Base-by-base conservation (phyloP, 345 rosid species). In the Citrus unshiu region DNA sequence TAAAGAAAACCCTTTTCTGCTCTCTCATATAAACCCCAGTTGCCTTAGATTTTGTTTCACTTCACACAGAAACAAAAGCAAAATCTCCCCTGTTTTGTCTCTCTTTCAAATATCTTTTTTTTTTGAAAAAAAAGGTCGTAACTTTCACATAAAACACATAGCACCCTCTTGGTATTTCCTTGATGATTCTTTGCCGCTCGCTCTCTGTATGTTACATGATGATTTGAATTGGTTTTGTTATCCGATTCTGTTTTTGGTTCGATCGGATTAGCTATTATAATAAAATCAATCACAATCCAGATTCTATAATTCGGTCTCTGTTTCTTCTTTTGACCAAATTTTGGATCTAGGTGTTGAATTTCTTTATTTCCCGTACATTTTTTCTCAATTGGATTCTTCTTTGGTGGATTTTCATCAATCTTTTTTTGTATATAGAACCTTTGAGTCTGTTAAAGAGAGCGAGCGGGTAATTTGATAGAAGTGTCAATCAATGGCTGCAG, bases 181-280 rank as follows among this genome's bases (percentile, higher is more conserved):
- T 32, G 7, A 19, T 32, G 29, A 7, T 19, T 58, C 64, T 43
- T 61, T 29, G 58, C 82, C 80, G 80, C 88, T 79, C 83, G 79
- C 84, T 85, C 87, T 74, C 86, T 80, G 9, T 76, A 13, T 62
- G 24, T 34, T 32, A 0, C 8, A 51, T 84, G 80, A 54, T 35
- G 73, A 76, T 73, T 84, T 81, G 34, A 65, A 27, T 37, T 49
- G 43, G 58, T 54, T 79, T 25, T 76, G 66, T 90, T 12, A 88
- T 88, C 91, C 75, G 91, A 86, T 88, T 84, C 88, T 78, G 77
- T 85, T 78, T 83, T 82, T 76, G n/a, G 32, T 63, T 78, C 82
- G 64, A 79, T 86, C 78, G 86, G 88, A 81, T 85, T 74, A 74
- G 64, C 60, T 72, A 39, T 73, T 83, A 57, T 78, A 78, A 77